phyloP scores from a whole-genome alignment of 1,284 basidiomycete genomes.

The Amylostereum areolatum region DNA sequence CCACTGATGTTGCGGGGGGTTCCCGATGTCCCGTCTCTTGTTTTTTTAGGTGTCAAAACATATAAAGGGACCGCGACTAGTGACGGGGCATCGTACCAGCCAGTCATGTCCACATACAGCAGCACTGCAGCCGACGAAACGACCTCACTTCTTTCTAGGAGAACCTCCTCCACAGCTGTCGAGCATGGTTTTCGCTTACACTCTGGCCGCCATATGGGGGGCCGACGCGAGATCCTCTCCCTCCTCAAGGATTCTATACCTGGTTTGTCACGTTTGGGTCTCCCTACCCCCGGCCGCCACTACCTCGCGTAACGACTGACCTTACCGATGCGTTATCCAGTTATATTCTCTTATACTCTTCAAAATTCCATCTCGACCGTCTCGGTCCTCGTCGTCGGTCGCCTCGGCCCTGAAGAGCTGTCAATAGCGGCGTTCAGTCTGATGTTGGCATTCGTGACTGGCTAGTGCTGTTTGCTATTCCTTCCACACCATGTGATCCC shows the following conservation, averaged over 20 bases:
- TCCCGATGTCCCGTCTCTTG: too few relatives aligned
- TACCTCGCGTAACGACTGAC: neutral
- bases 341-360: slow-evolving; percentile 60
- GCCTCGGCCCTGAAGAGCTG: slow-evolving; percentile 61
- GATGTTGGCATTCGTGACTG: slow-evolving; percentile 74
- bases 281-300: neutral
- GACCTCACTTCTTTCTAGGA: neutral
- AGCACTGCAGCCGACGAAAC: neutral
- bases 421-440: slow-evolving; percentile 67
- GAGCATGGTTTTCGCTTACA: neutral
- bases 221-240: slow-evolving; percentile 7
- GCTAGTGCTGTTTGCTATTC: slow-evolving; percentile 39
- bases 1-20: too few relatives aligned
- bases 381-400: slow-evolving; percentile 56
- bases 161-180: neutral
- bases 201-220: neutral
- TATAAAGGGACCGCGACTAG: neutral
- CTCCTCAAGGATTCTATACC: slow-evolving; percentile 14
- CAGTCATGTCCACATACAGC: neutral
- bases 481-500: slow-evolving; percentile 37
- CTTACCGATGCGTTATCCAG: slow-evolving; percentile 20
- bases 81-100: too few relatives aligned
- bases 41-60: neutral
- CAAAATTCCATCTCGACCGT: slow-evolving; percentile 70
- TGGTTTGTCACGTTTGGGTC: slow-evolving; percentile 6